Conservation (phyloP, 306 rosid species). For the Arachis stenosperma region DNA sequence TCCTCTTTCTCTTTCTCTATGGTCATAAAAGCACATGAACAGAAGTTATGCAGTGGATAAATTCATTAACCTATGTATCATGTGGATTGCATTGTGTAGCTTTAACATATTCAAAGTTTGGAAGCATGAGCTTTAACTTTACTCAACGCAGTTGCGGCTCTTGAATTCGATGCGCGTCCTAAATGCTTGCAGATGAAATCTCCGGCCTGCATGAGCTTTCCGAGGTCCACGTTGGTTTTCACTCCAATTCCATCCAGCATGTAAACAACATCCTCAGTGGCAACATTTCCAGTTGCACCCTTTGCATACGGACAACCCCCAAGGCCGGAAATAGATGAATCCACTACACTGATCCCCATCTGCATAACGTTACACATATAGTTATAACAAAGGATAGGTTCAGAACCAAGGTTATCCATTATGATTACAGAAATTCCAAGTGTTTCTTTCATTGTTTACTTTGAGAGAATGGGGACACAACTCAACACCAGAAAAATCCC, state of each 20-base stretch:
- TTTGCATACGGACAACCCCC: slow-evolving; percentile 97
- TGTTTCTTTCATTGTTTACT: background rate
- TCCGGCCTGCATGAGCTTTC: slow-evolving; percentile 77
- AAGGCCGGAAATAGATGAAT: slow-evolving; percentile 90
- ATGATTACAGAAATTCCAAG: slow-evolving; percentile 11
- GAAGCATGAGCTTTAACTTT: slow-evolving; percentile 58
- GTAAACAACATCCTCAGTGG: slow-evolving; percentile 93
- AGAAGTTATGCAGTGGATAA: slow-evolving; percentile 17
- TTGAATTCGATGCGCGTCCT: slow-evolving; percentile 76
- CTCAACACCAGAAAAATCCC: too few species aligned
- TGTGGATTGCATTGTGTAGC: slow-evolving; percentile 28
- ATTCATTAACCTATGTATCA: slow-evolving; percentile 13
- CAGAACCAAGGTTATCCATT: slow-evolving; percentile 11
- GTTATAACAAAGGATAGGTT: slow-evolving; percentile 19
- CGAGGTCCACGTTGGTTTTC: slow-evolving; percentile 73
- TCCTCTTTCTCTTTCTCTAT: background rate
- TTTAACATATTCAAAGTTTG: slow-evolving; percentile 60
- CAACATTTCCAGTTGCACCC: slow-evolving; percentile 94
- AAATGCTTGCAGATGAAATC: slow-evolving; percentile 80
- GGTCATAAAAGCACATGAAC: slow-evolving; percentile 16
- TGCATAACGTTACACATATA: slow-evolving; percentile 25
- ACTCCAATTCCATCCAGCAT: slow-evolving; percentile 84
- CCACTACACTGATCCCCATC: slow-evolving; percentile 80
- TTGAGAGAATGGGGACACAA: background rate
- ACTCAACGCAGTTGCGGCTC: slow-evolving; percentile 71